Percentiles rank a stretch among this genome's conserved stretches.
These are phyloP conservation scores for Polytrichum formosum DNA, from an alignment of 225 moss, liverwort and hornwort species.

Conservation along the genomic window DNA sequence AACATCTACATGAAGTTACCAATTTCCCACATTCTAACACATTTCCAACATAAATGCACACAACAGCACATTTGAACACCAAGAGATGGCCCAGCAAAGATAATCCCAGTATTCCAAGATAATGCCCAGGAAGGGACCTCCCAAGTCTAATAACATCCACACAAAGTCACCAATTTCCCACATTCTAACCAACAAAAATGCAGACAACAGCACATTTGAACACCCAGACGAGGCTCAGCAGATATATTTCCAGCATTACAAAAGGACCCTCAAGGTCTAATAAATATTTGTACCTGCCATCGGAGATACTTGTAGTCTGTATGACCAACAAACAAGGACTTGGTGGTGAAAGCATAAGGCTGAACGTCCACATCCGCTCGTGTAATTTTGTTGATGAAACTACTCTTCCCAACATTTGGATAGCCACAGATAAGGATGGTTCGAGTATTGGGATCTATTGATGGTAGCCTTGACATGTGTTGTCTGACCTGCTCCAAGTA, in stretches of 20 bases:
- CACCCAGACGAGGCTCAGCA: too few relatives aligned
- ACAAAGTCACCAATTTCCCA: neutral
- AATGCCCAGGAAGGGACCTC: too few relatives aligned
- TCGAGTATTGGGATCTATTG: conserved; percentile 92
- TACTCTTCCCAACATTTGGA: conserved; percentile 98
- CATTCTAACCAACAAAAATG: too few relatives aligned
- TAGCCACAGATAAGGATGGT: conserved; percentile 94
- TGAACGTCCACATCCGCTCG: conserved; percentile 98
- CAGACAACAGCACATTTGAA: too few relatives aligned
- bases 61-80: too few relatives aligned
- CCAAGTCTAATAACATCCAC: neutral
- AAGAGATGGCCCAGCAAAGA: too few relatives aligned
- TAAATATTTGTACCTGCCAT: conserved; percentile 60
- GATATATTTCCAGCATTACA: too few relatives aligned
- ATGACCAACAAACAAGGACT: conserved; percentile 95
- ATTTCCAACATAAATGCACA: too few relatives aligned
- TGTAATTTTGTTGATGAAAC: conserved; percentile 98
- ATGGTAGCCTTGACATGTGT: conserved; percentile 95
- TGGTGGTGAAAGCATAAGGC: conserved; percentile 97
- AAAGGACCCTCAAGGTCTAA: neutral
- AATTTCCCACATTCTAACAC: neutral
- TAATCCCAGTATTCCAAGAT: too few relatives aligned
- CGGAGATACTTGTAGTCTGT: conserved; percentile 99
- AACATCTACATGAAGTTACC: neutral
- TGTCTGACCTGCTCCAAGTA: conserved; percentile 96